Evolutionary conservation across 495 filamentous ascomycete genomes (phyloP).

Genomic region (Trichocladium antarcticum): DNA sequence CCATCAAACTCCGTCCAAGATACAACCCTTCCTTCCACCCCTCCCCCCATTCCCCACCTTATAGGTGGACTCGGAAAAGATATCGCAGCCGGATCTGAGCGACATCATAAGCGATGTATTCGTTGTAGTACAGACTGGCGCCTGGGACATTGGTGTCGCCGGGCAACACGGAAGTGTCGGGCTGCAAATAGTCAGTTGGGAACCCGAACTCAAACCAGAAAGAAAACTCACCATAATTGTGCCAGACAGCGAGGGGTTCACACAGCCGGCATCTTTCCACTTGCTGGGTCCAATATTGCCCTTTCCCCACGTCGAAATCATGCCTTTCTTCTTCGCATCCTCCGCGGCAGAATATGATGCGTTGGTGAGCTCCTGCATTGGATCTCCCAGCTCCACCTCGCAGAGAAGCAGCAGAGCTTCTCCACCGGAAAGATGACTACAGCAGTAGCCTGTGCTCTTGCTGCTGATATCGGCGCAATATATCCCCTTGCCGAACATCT

Average conservation of each 20-base stretch:
- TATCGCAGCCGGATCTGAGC: conserved; percentile 70
- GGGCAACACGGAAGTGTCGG: conserved; percentile 34
- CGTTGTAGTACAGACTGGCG: conserved; percentile 45
- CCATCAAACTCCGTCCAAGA: no score
- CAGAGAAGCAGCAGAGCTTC: conserved; percentile 57
- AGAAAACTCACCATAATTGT: conserved; percentile 46
- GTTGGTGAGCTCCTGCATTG: conserved; percentile 47
- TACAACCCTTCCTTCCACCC: no score
- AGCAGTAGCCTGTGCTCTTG: conserved; percentile 70
- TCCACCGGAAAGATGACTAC: conserved; percentile 32
- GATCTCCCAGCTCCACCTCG: conserved; percentile 66
- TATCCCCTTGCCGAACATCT: conserved; percentile 81
- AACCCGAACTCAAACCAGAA: background rate
- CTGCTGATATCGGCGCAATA: conserved; percentile 74
- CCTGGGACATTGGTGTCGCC: conserved; percentile 26
- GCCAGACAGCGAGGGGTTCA: conserved; percentile 52
- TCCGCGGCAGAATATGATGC: conserved; percentile 51
- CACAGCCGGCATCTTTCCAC: conserved; percentile 66
- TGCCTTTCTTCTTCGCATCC: conserved; percentile 46
- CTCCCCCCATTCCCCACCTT: background rate
- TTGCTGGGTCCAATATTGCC: conserved; percentile 47
- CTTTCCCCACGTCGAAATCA: conserved; percentile 54
- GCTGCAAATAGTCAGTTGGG: conserved; percentile 27
- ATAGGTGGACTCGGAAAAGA: conserved; percentile 55
- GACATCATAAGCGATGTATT: conserved; percentile 73